Conservation (phyloP, 352 stramenopile genomes). For the Globisporangium barbulae region DNA sequence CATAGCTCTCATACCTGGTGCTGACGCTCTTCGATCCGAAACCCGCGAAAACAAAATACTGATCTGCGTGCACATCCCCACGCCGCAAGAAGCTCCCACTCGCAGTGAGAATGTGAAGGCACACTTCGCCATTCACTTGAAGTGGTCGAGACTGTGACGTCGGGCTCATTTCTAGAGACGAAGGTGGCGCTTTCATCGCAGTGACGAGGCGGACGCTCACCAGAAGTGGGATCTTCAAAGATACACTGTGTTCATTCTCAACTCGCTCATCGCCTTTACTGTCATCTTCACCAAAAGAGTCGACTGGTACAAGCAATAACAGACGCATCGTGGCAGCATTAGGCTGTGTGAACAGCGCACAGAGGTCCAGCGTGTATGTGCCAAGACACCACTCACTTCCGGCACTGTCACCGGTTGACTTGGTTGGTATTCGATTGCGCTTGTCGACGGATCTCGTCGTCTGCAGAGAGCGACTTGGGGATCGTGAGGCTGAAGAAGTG, state of each 20-base stretch:
- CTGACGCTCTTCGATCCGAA: conserved; percentile 3
- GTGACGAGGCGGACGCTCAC: conserved; percentile 5
- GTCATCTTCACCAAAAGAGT: not conserved
- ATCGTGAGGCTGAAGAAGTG: not conserved
- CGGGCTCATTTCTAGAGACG: not conserved
- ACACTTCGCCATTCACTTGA: conserved; percentile 8
- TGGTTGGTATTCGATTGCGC: not conserved
- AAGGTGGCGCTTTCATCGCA: not conserved
- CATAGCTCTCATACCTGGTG: not conserved
- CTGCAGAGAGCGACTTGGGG: not conserved
- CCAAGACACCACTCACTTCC: not conserved
- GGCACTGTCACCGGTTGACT: not conserved
- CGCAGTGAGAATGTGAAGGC: conserved; percentile 1
- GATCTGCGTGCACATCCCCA: not conserved
- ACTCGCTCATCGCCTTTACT: not conserved
- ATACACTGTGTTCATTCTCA: no score
- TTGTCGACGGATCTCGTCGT: not conserved
- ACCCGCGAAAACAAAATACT: not conserved
- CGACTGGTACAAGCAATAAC: conserved; percentile 2
- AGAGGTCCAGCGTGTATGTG: not conserved
- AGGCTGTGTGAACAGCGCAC: conserved; percentile 8
- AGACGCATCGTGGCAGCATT: not conserved
- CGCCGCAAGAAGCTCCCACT: conserved; percentile 9
- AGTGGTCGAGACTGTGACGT: not conserved
- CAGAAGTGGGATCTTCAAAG: conserved; percentile 6